A percentile compares a stretch with the other conserved stretches of the same genome.
phyloP scores from a whole-genome alignment of 768 basidiomycete species.

The Boletus insuetus region DNA sequence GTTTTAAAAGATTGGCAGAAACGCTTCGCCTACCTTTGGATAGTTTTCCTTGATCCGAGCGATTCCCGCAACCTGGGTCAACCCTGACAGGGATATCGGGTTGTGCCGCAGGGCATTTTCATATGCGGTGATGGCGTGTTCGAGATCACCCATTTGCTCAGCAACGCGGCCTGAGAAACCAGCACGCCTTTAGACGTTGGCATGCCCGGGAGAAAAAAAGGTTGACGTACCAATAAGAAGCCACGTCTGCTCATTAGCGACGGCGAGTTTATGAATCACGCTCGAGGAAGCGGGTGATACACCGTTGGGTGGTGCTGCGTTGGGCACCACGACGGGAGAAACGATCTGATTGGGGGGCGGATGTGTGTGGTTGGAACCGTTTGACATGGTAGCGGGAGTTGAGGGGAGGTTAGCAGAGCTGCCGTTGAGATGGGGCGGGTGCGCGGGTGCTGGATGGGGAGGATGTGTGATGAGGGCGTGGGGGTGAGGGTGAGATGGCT shows the following conservation, averaged over 20 bases:
- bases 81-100: conserved; percentile 82
- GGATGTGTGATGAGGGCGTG: conserved; percentile 43
- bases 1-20: conserved; percentile 26
- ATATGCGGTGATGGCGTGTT: conserved; percentile 89
- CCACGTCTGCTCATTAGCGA: conserved; percentile 95
- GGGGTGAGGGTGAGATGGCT: conserved; percentile 44
- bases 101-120: conserved; percentile 96
- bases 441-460: conserved; percentile 31
- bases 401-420: conserved; percentile 39
- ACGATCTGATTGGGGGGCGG: conserved; percentile 38
- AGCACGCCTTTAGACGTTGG: conserved; percentile 16
- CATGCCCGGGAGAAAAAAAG: background rate
- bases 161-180: conserved; percentile 78
- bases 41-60: conserved; percentile 98
- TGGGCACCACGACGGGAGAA: conserved; percentile 47
- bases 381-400: conserved; percentile 43
- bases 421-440: conserved; percentile 56
- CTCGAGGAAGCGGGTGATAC: conserved; percentile 27
- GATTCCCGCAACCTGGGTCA: conserved; percentile 93
- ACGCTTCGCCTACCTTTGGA: conserved; percentile 66
- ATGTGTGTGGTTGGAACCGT: conserved; percentile 40
- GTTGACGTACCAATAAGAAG: conserved; percentile 71
- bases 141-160: conserved; percentile 92
- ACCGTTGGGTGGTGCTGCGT: conserved; percentile 25
- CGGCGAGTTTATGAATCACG: conserved; percentile 73